Evolutionary conservation across 345 rosid species (phyloP), one percentile per base, ranked within the genome.

Genomic region (Clausena lansium): DNA sequence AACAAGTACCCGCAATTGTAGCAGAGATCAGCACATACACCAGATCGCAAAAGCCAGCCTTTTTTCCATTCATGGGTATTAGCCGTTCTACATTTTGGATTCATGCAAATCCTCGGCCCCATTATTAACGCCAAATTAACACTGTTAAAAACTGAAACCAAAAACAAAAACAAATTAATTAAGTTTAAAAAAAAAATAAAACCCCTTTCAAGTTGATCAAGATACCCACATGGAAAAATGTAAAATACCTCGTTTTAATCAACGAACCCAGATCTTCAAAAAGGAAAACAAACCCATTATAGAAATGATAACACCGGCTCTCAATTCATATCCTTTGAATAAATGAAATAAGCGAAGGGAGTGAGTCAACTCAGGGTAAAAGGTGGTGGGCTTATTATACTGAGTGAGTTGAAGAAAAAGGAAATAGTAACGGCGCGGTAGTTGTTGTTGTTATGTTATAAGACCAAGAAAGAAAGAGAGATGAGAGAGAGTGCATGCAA

Each of bases 21-120:
- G 83, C 98, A 95, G 83, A 95, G 98, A 83, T 78, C 87, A 81
- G 94, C 97, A 70, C 76, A 83, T 59, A 84, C 88, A 63, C 95
- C 97, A 76, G 98, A 93, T 90, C 92, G 92, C 86, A 95, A 80
- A 78, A 86, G 89, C 98, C 98, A 95, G 1, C 97, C 98, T 75
- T 81, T 89, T 81, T 86, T 93, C 98, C 98, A 93, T 80, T 92
- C 91, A 58, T 36, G 85, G 76, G 87, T 84, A 25, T 78, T 72
- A 8, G 85, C 81, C 25, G 88, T 76, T 71, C 88, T 82, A 78
- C 97, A 92, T 5, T 85, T 85, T 17, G 86, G 81, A 87, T 92
- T 94, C 93, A 89, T 91, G 93, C 98, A 93, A 82, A 86, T 86
- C 93, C 86, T 91, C 82, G 89, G 76, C 80, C 85, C 91, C 93